Evolutionary conservation across 208 protist species (phyloP), one percentile per base, ranked within the genome.

Genomic region (Leishmania tarentolae): DNA sequence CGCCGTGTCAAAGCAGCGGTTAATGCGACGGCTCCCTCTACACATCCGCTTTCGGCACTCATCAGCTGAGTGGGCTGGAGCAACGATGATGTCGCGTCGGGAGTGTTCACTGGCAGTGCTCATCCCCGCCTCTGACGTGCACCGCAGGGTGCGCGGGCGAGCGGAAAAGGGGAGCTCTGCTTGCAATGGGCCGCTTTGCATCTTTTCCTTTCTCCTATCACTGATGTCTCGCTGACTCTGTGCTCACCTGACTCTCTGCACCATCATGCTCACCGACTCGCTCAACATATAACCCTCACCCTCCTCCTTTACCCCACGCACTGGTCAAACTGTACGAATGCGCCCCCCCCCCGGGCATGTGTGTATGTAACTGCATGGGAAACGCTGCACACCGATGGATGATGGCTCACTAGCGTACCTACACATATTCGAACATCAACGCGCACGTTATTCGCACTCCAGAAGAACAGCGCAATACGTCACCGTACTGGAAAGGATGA

Each of bases 401-500:
- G 59, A 66, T n/a, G 59, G 3, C 24, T 19, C 9, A 66, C 31
- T 37, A 37, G 59, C 37, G n/a, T 37, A 66, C 59, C n/a, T 3
- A 40, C 59, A 40, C 31, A 40, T 31, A 65, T 35, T 37, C 59
- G n/a, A n/a, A 13, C 59, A 31, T 5, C 31, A 66, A 37, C n/a
- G n/a, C 59, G 59, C 31, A 37, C 59, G n/a, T 8, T 61, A 35
- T 47, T 47, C 11, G 4, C 9, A n/a, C 9, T 24, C 5, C 3
- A 0, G 2, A 37, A 52, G 3, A 52, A 69, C 63, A 69, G 37
- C 66, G 40, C 13, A 24, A 40, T 13, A 24, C 5, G 31, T 13
- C 28, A 24, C 70, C 6, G 13, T 46, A 37, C 15, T 13, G 52
- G 3, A 24, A 21, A 56, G 28, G 61, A 92, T 92, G 88, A 80